phyloP scores from a whole-genome alignment of 2,329 filamentous ascomycete genomes.

The Phialocephala subalpina region DNA sequence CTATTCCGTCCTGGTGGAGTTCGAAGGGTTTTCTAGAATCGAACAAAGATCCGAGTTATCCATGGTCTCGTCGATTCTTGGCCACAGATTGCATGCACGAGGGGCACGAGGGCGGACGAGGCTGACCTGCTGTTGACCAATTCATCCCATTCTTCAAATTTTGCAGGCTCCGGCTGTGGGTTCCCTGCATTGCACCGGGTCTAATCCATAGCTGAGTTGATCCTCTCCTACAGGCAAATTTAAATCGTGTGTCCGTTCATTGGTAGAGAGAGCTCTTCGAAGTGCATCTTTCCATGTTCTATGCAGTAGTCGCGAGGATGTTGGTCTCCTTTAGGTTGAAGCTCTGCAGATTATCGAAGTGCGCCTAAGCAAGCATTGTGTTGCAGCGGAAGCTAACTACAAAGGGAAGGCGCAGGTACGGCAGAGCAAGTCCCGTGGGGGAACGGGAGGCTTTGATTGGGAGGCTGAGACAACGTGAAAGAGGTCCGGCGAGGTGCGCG shows the following conservation, averaged over 20 bases:
- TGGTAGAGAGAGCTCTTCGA: conserved; percentile 19
- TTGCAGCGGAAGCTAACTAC: conserved; percentile 16
- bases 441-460: conserved; percentile 20
- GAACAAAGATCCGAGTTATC: conserved; percentile 22
- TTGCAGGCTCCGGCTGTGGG: background rate
- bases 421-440: conserved; percentile 20
- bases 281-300: conserved; percentile 13
- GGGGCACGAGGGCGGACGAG: conserved; percentile 28
- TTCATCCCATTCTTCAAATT: conserved; percentile 16
- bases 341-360: background rate
- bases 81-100: conserved; percentile 30
- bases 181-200: background rate
- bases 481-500: background rate
- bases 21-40: background rate
- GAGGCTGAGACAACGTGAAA: conserved; percentile 1
- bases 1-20: background rate
- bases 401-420: conserved; percentile 18
- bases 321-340: background rate
- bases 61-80: conserved; percentile 24
- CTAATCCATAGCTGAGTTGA: background rate
- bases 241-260: conserved; percentile 28
- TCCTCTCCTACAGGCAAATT: background rate
- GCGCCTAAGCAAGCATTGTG: conserved; percentile 21
- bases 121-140: background rate
- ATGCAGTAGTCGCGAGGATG: background rate